Base-by-base conservation (phyloP, 164 flowering plant species). In the Taxillus chinensis region DNA sequence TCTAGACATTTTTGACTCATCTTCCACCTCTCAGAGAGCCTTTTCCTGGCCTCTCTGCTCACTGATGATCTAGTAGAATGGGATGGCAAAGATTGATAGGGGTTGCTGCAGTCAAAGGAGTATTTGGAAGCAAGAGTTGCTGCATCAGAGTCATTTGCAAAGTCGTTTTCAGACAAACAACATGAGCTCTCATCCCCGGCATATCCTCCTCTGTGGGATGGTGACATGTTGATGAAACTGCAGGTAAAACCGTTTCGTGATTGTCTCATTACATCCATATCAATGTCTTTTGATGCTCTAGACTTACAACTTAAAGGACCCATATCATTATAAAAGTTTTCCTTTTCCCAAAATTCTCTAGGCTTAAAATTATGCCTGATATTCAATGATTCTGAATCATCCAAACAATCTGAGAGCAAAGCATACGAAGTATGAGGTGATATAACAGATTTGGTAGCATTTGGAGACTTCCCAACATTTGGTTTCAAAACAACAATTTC, bases 401-500 rank as follows among this genome's bases (percentile, higher is more conserved):
- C 72, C 65, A 71, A 60, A 55, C 45, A 55, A 59, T 75, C 68
- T 16, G 82, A 65, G 6, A 57, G 50, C 59, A 72, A 64, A 51
- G 59, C 66, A 71, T 64, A 61, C 15, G 81, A 71, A 61, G 78
- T 68, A 54, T 60, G 65, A 55, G 85, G 80, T 17, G 80, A 75
- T 39, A 77, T 60, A 60, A 60, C 59, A 62, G 62, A 60, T 55
- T 64, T 66, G 41, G 61, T 50, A 50, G 63, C 61, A 63, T 58
- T 68, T 10, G 63, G 74, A 40, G 59, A 50, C 75, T 72, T 79
- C 63, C 74, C 81, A 17, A 81, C 59, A 52, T 85, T 82, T 56
- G 99, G 99, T 70, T 90, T 93, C 70, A 93, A 64, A 56, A 90
- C 86, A 68, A 93, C 97, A 77, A 93, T 93, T 71, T 77, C 72